phyloP scores from a whole-genome alignment of 805 yeast genomes.

The Metschnikowia amazonensis region DNA sequence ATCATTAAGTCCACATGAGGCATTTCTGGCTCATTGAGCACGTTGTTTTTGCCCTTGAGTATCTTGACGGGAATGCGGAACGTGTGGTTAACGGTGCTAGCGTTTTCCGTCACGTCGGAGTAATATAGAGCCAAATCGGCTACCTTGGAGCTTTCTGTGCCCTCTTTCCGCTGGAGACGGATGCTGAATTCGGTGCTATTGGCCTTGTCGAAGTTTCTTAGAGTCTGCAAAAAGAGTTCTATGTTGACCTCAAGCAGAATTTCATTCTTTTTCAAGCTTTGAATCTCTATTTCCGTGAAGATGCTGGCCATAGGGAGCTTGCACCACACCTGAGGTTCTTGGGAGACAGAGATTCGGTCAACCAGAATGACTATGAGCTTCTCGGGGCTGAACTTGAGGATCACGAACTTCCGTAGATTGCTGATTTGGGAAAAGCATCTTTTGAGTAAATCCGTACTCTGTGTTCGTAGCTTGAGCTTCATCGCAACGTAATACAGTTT shows the following conservation, averaged over 20 bases:
- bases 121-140: constrained; percentile 57
- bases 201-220: constrained; percentile 53
- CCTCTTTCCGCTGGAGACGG: constrained; percentile 47
- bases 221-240: constrained; percentile 56
- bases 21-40: constrained; percentile 58
- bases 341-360: constrained; percentile 36
- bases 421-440: constrained; percentile 49
- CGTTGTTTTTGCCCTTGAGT: constrained; percentile 50
- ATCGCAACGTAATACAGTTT: constrained; percentile 9
- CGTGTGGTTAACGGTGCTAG: constrained; percentile 55
- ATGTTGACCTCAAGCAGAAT: constrained; percentile 60
- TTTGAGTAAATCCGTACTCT: constrained; percentile 25
- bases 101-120: constrained; percentile 40
- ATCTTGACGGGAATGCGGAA: constrained; percentile 70
- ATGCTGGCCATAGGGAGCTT: constrained; percentile 43
- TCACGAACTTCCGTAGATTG: constrained; percentile 50
- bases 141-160: constrained; percentile 26
- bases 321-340: constrained; percentile 69
- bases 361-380: constrained; percentile 49
- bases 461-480: constrained; percentile 27
- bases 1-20: constrained; percentile 53
- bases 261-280: constrained; percentile 49
- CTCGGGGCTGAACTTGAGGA: constrained; percentile 51
- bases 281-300: constrained; percentile 49
- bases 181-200: constrained; percentile 48